Percentiles rank a stretch among this genome's conserved stretches.
These are phyloP conservation scores for Globisporangium parvum DNA, from an alignment of 352 stramenopile genomes.

Conservation along the genomic window DNA sequence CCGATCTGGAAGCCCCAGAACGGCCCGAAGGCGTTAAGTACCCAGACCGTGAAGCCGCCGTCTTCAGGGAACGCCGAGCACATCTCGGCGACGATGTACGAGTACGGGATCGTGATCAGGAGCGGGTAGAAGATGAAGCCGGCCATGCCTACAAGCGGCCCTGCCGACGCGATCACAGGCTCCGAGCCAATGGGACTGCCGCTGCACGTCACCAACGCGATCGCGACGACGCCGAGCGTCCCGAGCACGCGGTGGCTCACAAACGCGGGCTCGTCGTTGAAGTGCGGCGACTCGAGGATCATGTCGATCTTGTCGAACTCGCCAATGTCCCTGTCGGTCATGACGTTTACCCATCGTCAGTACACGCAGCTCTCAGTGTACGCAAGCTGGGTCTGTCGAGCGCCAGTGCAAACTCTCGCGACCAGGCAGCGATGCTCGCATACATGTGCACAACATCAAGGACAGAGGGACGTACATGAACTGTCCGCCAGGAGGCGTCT, in stretches of 20 bases:
- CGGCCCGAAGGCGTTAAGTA: slow-evolving; percentile 56
- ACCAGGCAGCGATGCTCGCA: too few relatives aligned
- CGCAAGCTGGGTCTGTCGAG: too few relatives aligned
- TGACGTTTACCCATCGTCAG: neutral
- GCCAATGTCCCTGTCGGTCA: slow-evolving; percentile 10
- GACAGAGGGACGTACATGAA: slow-evolving; percentile 10
- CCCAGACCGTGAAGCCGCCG: slow-evolving; percentile 65
- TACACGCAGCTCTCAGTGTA: neutral
- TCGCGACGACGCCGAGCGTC: slow-evolving; percentile 31
- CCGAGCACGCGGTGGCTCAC: slow-evolving; percentile 25
- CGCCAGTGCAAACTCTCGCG: neutral
- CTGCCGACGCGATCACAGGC: slow-evolving; percentile 38
- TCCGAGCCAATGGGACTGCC: slow-evolving; percentile 50
- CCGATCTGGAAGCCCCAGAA: slow-evolving; percentile 80
- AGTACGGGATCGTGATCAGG: slow-evolving; percentile 53
- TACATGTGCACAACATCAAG: neutral
- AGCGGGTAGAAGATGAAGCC: slow-evolving; percentile 55
- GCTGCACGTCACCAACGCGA: slow-evolving; percentile 47
- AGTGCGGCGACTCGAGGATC: slow-evolving; percentile 14
- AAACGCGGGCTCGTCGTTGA: neutral
- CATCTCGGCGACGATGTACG: slow-evolving; percentile 55
- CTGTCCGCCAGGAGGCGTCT: slow-evolving; percentile 5
- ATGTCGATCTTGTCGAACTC: slow-evolving; percentile 20
- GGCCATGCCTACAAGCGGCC: slow-evolving; percentile 48
- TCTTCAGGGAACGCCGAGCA: slow-evolving; percentile 71